Evolutionary conservation across 306 rosid species (phyloP).

Genomic region (Malus orientalis): DNA sequence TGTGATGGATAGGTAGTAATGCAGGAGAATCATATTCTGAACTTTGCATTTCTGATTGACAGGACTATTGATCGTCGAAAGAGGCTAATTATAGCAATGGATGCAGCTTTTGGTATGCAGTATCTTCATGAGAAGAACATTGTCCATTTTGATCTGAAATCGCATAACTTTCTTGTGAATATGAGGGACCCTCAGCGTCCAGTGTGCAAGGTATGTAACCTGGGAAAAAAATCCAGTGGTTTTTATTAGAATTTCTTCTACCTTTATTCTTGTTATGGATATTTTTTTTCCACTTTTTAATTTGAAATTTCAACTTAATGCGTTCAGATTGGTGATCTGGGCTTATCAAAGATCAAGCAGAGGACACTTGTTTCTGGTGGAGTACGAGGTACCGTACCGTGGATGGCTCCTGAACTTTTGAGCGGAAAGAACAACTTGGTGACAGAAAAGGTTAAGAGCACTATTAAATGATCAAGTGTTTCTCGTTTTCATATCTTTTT

Average conservation of each 20-base stretch:
- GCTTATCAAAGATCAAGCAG: conserved; percentile 27
- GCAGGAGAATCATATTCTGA: background rate
- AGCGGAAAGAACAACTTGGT: conserved; percentile 17
- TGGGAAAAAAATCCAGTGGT: background rate
- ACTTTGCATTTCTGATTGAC: background rate
- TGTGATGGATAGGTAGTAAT: background rate
- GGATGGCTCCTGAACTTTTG: conserved; percentile 36
- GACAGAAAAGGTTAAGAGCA: conserved; percentile 21
- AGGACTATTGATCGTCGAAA: conserved; percentile 32
- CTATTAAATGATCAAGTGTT: background rate
- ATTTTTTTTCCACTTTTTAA: background rate
- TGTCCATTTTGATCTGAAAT: conserved; percentile 33
- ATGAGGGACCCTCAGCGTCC: conserved; percentile 31
- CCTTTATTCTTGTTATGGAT: background rate
- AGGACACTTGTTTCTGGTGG: conserved; percentile 27
- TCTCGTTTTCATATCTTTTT: background rate
- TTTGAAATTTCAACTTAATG: background rate
- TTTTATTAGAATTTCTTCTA: background rate
- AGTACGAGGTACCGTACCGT: conserved; percentile 24
- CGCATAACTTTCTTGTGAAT: conserved; percentile 31
- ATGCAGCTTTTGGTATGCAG: conserved; percentile 32
- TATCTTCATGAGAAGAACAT: conserved; percentile 27
- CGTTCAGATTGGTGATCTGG: conserved; percentile 32
- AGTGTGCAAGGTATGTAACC: conserved; percentile 19
- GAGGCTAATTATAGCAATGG: conserved; percentile 23